Conservation (phyloP, 192 early-diverging fungal species). For the Coemansia sp. region DNA sequence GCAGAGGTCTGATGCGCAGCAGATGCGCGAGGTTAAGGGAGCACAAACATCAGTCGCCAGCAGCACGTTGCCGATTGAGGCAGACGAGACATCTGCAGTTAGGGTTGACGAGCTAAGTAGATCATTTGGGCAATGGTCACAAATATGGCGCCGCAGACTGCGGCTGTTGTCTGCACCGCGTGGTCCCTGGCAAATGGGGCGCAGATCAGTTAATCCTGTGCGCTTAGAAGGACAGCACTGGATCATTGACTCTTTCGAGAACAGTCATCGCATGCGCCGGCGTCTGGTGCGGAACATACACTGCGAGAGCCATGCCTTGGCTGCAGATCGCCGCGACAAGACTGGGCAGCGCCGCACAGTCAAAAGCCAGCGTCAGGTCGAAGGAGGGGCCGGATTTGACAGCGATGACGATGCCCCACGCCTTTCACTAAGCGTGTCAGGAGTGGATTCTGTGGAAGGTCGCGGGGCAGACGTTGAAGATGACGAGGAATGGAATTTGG, state of each 20-base stretch:
- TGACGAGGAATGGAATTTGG: conserved; percentile 41
- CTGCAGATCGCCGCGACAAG: conserved; percentile 35
- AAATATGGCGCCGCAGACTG: conserved; percentile 32
- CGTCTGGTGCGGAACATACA: conserved; percentile 21
- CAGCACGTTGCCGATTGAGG: conserved; percentile 28
- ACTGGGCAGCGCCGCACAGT: conserved; percentile 12
- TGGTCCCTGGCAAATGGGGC: conserved; percentile 24
- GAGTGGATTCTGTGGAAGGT: conserved; percentile 2
- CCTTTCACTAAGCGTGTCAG: conserved; percentile 32
- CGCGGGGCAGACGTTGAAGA: conserved; percentile 1
- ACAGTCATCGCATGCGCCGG: conserved; percentile 40
- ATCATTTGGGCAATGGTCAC: conserved; percentile 22
- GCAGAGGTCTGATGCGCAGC: conserved; percentile 13
- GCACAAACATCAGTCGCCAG: conserved; percentile 35
- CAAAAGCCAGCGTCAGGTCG: conserved; percentile 3
- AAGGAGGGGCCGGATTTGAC: neutral
- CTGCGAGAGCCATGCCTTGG: conserved; percentile 28
- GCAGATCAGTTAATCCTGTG: neutral
- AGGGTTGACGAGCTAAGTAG: conserved; percentile 8
- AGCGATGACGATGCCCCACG: conserved; percentile 27
- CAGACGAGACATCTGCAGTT: conserved; percentile 25
- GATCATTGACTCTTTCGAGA: conserved; percentile 41
- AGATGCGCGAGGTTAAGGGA: conserved; percentile 21
- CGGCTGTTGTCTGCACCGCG: conserved; percentile 26
- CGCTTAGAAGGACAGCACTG: conserved; percentile 17